Evolutionary conservation across 2,329 filamentous ascomycete genomes (phyloP), one percentile per base, ranked within the genome.

Genomic region (Colletotrichum tamarilloi): DNA sequence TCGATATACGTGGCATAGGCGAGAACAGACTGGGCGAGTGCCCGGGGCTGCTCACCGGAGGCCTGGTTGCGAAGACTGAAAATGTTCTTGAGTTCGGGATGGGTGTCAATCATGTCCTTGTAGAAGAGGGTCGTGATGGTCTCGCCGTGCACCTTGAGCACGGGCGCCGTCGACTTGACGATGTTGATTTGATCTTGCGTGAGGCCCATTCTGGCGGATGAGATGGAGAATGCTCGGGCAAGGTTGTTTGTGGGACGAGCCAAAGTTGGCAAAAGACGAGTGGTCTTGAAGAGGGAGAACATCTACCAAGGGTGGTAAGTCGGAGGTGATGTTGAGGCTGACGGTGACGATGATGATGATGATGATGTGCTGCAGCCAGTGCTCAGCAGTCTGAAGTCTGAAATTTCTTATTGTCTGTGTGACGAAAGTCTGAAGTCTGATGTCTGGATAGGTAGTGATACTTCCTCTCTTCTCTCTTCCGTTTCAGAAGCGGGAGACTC

Each of bases 101-200:
- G 85, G 3, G 89, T 90, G 19, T 75, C 75, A 32, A 95, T 86
- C 84, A 95, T 87, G 82, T 91, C 92, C 57, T 85, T 84, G 85
- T 96, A 95, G 85, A 96, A 95, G 75, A 88, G 84, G 1, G 85
- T 87, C n/a, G 93, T 95, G 81, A 95, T 94, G 58, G 87, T 84
- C 22, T 85, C 85, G 81, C 93, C 94, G 80, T 95, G 89, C 74
- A 91, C 85, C 75, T 90, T 88, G 8, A 95, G 87, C 22, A 94
- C 88, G 2, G 94, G 94, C 52, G 91, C 93, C 2, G 94, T 96
- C 49, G 93, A 87, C 82, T 95, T 95, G 85, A 97, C 92, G 76
- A 93, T 91, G 74, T 88, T 84, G 75, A 92, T 87, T 84, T 96
- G 93, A 49, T 87, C 84, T 30, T 87, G 83, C 12, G 92, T 91